phyloP scores from a whole-genome alignment of 2,329 filamentous ascomycete genomes.

The Alternaria triticimaculans region DNA sequence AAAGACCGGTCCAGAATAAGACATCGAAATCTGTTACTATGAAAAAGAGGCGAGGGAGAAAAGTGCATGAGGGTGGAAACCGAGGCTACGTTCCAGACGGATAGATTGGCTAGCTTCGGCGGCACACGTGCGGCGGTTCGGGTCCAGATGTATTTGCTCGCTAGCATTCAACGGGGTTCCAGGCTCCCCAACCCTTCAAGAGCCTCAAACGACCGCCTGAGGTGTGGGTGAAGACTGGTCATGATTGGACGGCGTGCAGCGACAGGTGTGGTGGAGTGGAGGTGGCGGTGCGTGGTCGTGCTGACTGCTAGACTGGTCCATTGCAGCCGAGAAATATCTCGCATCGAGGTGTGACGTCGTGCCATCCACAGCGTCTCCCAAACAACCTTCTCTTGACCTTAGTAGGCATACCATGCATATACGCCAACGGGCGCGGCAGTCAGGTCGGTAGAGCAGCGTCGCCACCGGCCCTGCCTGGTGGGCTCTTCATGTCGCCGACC shows the following conservation, averaged over 20 bases:
- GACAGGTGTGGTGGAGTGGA: neutral
- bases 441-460: neutral
- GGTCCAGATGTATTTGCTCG: neutral
- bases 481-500: neutral
- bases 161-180: constrained; percentile 4
- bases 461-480: neutral
- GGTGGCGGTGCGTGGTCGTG: neutral
- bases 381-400: neutral
- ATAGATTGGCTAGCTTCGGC: constrained; percentile 9
- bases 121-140: constrained; percentile 5
- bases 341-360: neutral
- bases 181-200: neutral
- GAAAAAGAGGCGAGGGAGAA: neutral
- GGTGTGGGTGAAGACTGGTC: neutral
- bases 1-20: neutral
- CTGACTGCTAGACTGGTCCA: neutral
- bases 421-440: neutral
- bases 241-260: neutral
- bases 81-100: neutral
- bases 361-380: neutral
- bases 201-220: neutral
- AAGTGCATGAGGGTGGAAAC: neutral
- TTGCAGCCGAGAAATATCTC: neutral
- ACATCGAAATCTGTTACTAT: neutral
- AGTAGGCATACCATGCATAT: neutral